Conservation (phyloP, 192 early-diverging fungal genomes). For the Chytriomyces confervae region DNA sequence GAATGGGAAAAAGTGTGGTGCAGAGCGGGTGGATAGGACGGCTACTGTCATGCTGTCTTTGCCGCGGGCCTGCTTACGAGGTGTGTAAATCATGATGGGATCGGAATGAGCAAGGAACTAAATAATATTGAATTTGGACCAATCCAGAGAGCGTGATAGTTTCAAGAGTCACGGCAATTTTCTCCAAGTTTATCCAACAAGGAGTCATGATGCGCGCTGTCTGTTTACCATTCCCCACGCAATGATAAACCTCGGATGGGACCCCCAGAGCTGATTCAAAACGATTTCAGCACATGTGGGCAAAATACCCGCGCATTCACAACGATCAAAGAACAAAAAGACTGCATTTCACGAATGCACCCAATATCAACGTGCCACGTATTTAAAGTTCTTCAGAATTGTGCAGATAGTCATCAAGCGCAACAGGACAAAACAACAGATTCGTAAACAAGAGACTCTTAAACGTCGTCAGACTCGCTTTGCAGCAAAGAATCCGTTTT, state of each 20-base stretch:
- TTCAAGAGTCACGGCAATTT: conserved; percentile 60
- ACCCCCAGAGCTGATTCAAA: conserved; percentile 80
- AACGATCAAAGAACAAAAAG: conserved; percentile 57
- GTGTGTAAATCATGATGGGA: no score
- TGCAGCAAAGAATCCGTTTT: conserved; percentile 79
- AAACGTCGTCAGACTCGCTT: conserved; percentile 83
- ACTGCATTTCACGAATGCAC: conserved; percentile 68
- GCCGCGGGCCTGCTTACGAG: no score
- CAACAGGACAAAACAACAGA: conserved; percentile 77
- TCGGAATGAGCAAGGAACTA: no score
- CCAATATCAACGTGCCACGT: conserved; percentile 47
- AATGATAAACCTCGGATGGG: conserved; percentile 72
- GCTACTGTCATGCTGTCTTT: no score
- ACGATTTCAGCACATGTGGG: conserved; percentile 72
- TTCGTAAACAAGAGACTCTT: no score
- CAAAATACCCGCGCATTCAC: conserved; percentile 54
- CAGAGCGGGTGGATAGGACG: no score
- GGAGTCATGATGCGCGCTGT: no score
- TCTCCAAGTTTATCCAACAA: no score
- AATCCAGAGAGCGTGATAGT: conserved; percentile 28
- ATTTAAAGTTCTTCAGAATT: conserved; percentile 65
- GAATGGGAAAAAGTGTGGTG: no score
- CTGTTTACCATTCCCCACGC: conserved; percentile 72
- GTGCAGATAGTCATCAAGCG: conserved; percentile 69
- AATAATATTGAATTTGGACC: no score